phyloP scores from a whole-genome alignment of 1,284 basidiomycete species.

The Puccinia coronata region DNA sequence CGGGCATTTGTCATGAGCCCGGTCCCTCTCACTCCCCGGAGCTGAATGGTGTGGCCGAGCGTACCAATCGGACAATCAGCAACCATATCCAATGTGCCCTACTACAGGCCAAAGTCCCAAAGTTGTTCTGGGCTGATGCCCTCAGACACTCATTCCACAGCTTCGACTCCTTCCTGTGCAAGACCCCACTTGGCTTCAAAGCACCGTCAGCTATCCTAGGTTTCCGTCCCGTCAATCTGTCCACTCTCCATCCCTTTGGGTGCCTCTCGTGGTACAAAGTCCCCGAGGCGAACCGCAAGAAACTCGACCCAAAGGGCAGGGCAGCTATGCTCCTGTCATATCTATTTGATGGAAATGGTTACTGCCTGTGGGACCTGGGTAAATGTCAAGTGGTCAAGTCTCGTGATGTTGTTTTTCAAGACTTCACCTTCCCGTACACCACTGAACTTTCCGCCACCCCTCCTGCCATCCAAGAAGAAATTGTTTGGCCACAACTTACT shows the following conservation, averaged over 20 bases:
- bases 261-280: not conserved
- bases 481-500: too few relatives aligned
- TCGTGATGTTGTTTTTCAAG: not conserved
- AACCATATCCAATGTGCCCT: too few relatives aligned
- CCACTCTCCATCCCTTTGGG: not conserved
- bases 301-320: not conserved
- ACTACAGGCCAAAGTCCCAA: too few relatives aligned
- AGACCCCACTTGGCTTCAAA: too few relatives aligned
- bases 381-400: not conserved
- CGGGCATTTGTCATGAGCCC: constrained; percentile 57
- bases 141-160: too few relatives aligned
- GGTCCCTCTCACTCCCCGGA: constrained; percentile 49
- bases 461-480: too few relatives aligned
- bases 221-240: not conserved
- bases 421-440: not conserved
- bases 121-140: too few relatives aligned
- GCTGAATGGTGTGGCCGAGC: too few relatives aligned
- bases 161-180: not conserved
- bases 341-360: not conserved
- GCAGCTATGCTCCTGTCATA: not conserved
- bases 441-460: too few relatives aligned
- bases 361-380: not conserved
- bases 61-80: too few relatives aligned
- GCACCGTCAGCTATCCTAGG: not conserved
- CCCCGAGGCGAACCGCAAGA: too few relatives aligned